These are phyloP conservation scores for Cyamopsis tetragonoloba DNA, from an alignment of 306 rosid species.

Conservation along the genomic window DNA sequence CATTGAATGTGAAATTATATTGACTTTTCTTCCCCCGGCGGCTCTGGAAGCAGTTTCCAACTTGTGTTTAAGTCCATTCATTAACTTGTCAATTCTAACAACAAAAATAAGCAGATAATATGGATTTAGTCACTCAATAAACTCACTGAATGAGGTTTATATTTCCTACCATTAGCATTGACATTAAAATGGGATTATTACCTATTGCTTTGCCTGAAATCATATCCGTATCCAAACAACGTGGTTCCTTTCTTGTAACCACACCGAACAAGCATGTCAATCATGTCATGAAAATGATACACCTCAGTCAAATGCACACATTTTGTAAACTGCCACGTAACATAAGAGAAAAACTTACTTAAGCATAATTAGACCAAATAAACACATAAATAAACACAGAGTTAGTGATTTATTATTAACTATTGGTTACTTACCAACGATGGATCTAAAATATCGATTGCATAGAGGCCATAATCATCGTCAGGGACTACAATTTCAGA, in stretches of 20 bases:
- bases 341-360: not conserved
- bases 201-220: conserved; percentile 95
- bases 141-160: not conserved
- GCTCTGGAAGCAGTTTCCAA: conserved; percentile 80
- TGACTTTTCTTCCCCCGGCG: conserved; percentile 90
- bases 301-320: conserved; percentile 65
- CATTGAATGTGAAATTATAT: conserved; percentile 86
- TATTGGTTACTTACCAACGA: conserved; percentile 33
- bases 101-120: conserved; percentile 4
- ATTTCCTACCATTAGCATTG: not conserved
- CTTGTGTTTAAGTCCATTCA: conserved; percentile 75
- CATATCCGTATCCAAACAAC: conserved; percentile 92
- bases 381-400: not conserved
- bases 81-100: conserved; percentile 60
- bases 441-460: conserved; percentile 91
- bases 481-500: conserved; percentile 69
- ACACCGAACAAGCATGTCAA: conserved; percentile 75
- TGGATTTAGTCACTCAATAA: not conserved
- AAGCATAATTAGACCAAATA: not conserved
- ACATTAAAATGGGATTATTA: conserved; percentile 7
- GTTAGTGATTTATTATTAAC: too few species aligned
- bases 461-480: conserved; percentile 77
- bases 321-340: conserved; percentile 59
- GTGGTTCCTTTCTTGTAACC: conserved; percentile 91
- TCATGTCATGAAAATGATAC: conserved; percentile 88